phyloP scores from a whole-genome alignment of 176 grass and related monocot genomes.

The Oryza punctata region DNA sequence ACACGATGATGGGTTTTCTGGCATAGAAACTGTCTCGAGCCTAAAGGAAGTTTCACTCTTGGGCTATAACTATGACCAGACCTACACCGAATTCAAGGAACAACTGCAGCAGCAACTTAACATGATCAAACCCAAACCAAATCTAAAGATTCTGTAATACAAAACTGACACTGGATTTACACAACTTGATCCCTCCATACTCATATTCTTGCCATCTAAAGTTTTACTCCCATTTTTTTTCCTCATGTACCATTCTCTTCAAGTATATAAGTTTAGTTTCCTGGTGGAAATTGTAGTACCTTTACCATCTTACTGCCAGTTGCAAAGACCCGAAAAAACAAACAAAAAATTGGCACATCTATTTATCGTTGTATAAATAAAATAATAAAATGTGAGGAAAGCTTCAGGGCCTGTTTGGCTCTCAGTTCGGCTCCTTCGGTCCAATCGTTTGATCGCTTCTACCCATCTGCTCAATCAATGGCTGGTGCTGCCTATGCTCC shows the following conservation, averaged over 20 bases:
- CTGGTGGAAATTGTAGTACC: not conserved
- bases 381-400: too few relatives aligned
- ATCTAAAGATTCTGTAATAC: not conserved
- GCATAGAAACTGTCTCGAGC: not conserved
- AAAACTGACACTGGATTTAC: too few relatives aligned
- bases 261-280: too few relatives aligned
- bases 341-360: not conserved
- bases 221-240: not conserved
- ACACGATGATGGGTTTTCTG: not conserved
- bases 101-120: not conserved
- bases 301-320: not conserved
- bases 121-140: not conserved
- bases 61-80: not conserved
- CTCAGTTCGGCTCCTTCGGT: too few relatives aligned
- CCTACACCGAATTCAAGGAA: not conserved
- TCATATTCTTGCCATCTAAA: too few relatives aligned
- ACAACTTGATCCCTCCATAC: too few relatives aligned
- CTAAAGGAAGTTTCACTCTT: not conserved
- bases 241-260: not conserved
- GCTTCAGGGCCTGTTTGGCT: too few relatives aligned
- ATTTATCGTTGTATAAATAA: not conserved
- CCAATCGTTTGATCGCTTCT: too few relatives aligned
- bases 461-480: not conserved
- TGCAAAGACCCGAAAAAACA: too few relatives aligned
- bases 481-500: not conserved